phyloP scores from a whole-genome alignment of 345 rosid genomes.

The Salix koriyanagi region DNA sequence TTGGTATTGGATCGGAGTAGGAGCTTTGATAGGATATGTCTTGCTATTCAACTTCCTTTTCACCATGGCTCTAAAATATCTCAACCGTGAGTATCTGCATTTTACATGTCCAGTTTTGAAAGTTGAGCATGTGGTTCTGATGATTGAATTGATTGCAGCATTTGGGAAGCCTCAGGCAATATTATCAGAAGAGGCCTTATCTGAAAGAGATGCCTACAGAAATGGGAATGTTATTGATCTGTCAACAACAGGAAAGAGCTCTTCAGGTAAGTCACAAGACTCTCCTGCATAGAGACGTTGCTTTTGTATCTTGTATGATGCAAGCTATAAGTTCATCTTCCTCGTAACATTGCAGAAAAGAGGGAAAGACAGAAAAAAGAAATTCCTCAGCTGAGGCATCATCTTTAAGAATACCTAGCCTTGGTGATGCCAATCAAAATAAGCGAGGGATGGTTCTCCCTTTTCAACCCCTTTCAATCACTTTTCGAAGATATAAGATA shows the following conservation, averaged over 20 bases:
- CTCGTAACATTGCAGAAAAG: conserved; percentile 32
- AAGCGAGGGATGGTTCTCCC: conserved; percentile 68
- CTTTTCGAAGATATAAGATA: conserved; percentile 58
- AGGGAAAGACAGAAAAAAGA: conserved; percentile 21
- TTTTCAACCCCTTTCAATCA: conserved; percentile 52
- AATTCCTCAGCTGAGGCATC: conserved; percentile 25
- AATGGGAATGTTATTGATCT: conserved; percentile 33
- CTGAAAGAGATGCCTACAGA: conserved; percentile 34
- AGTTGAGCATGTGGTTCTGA: conserved; percentile 10
- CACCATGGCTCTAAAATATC: conserved; percentile 60
- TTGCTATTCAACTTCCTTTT: conserved; percentile 64
- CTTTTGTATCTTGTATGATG: neutral
- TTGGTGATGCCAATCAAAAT: conserved; percentile 23
- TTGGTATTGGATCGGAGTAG: conserved; percentile 89
- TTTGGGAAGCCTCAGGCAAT: conserved; percentile 58
- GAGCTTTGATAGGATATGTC: conserved; percentile 55
- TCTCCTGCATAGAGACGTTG: neutral
- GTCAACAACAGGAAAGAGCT: conserved; percentile 25
- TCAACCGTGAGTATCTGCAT: conserved; percentile 53
- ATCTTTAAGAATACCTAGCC: conserved; percentile 35
- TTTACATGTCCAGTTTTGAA: neutral
- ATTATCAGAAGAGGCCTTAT: conserved; percentile 43
- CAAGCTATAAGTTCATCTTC: conserved; percentile 4
- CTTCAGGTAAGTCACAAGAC: conserved; percentile 26
- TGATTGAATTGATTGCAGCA: conserved; percentile 34